Evolutionary conservation across 495 filamentous ascomycete genomes (phyloP).

Genomic region (Aspergillus conjunctus): DNA sequence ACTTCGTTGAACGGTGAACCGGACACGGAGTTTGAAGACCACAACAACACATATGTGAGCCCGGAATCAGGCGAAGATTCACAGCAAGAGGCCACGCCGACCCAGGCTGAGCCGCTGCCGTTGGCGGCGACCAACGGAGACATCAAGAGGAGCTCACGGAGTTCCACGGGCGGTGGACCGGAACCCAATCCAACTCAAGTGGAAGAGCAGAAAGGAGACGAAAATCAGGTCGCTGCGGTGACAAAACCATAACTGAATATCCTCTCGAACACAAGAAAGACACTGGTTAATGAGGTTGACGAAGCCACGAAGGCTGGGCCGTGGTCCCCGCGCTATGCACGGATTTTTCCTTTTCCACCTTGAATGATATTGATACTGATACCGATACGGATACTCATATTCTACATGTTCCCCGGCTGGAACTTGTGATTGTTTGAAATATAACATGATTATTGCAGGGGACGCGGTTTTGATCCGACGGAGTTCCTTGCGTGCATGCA

Average conservation of each 20-base stretch:
- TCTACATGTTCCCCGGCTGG: conserved; percentile 24
- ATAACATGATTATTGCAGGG: conserved; percentile 15
- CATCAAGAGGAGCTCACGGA: conserved; percentile 2
- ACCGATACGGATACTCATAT: not conserved
- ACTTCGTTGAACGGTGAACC: conserved; percentile 50
- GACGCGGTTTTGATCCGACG: not conserved
- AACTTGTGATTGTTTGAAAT: conserved; percentile 17
- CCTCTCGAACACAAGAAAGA: conserved; percentile 5
- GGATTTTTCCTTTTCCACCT: conserved; percentile 15
- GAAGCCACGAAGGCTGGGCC: not conserved
- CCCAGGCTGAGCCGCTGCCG: conserved; percentile 26
- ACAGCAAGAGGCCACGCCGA: conserved; percentile 36
- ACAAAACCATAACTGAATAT: conserved; percentile 4
- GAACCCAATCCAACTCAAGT: not conserved
- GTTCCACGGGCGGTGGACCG: conserved; percentile 5
- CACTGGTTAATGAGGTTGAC: conserved; percentile 3
- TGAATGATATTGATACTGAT: not conserved
- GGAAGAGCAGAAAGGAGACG: not conserved
- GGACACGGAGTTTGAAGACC: conserved; percentile 27
- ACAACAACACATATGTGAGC: conserved; percentile 27
- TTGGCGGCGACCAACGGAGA: conserved; percentile 22
- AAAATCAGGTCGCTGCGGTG: not conserved
- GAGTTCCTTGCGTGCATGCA: conserved; percentile 10
- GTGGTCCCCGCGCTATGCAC: not conserved
- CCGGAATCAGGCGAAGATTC: conserved; percentile 38